phyloP scores from a whole-genome alignment of 2,329 filamentous ascomycete genomes.

The Ophiostoma triangulosporum region DNA sequence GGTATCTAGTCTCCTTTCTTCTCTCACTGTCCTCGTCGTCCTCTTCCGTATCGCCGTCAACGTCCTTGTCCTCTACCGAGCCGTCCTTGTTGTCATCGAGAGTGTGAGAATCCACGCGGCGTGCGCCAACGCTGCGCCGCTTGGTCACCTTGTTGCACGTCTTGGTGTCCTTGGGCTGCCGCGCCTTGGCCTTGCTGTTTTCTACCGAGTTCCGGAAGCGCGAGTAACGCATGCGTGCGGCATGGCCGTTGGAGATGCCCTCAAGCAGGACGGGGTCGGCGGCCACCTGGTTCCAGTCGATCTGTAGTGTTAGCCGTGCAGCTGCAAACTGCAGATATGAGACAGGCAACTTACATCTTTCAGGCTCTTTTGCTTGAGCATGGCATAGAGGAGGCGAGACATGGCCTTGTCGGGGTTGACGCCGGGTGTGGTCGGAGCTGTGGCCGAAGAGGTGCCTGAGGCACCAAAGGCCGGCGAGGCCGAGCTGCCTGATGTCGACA shows the following conservation, averaged over 20 bases:
- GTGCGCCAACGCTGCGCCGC: constrained; percentile 20
- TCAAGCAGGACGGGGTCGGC: constrained; percentile 38
- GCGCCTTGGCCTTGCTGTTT: background rate
- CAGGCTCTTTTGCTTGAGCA: constrained; percentile 44
- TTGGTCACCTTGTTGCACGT: constrained; percentile 29
- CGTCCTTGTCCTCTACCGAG: background rate
- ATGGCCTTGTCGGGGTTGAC: constrained; percentile 41
- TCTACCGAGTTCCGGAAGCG: constrained; percentile 34
- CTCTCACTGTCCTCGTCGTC: background rate
- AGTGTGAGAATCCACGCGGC: background rate
- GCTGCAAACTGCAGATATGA: constrained; percentile 1
- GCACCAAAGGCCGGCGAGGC: background rate
- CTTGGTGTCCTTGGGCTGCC: constrained; percentile 18
- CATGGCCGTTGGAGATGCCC: constrained; percentile 45
- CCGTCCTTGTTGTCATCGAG: background rate
- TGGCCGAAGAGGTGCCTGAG: background rate
- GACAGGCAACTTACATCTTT: constrained; percentile 37
- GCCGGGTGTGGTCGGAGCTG: background rate
- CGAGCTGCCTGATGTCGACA: background rate
- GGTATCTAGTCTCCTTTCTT: background rate
- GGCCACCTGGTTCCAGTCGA: constrained; percentile 46
- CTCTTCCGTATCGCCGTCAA: background rate
- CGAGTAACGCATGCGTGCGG: constrained; percentile 46
- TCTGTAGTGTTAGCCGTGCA: constrained; percentile 25
- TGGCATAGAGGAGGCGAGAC: constrained; percentile 45